phyloP scores from a whole-genome alignment of 176 grass and related monocot species.

The Eleusine indica region DNA sequence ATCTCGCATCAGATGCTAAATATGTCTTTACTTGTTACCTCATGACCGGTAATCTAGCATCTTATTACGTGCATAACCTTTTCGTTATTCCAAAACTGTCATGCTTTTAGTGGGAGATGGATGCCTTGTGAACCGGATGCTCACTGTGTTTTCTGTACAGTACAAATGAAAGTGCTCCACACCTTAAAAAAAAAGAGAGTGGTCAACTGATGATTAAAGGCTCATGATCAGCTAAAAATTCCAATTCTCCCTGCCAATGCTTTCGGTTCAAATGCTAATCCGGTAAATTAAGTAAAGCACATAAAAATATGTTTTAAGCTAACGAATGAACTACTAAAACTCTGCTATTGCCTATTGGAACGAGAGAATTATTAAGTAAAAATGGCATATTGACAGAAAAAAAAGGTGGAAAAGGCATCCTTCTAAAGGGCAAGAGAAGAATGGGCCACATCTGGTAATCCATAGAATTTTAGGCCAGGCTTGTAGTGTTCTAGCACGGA shows the following conservation, averaged over 20 bases:
- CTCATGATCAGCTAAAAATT: too few species aligned
- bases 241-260: too few species aligned
- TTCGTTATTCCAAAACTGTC: too few species aligned
- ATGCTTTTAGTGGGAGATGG: neutral
- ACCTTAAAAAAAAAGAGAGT: too few species aligned
- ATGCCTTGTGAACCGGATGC: neutral
- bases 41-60: too few species aligned
- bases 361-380: too few species aligned
- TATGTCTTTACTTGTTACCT: neutral
- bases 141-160: neutral
- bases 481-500: neutral
- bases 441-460: neutral
- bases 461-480: neutral
- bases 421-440: neutral
- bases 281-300: too few species aligned
- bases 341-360: too few species aligned
- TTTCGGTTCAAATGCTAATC: too few species aligned
- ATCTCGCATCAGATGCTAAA: conserved; percentile 1
- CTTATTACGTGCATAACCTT: neutral
- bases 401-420: neutral
- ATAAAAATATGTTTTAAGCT: too few species aligned
- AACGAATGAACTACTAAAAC: too few species aligned
- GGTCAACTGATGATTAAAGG: neutral
- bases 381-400: neutral
- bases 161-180: neutral